Base-by-base conservation (phyloP, 2,329 filamentous ascomycete genomes). In the Lasiodiplodia citricola region DNA sequence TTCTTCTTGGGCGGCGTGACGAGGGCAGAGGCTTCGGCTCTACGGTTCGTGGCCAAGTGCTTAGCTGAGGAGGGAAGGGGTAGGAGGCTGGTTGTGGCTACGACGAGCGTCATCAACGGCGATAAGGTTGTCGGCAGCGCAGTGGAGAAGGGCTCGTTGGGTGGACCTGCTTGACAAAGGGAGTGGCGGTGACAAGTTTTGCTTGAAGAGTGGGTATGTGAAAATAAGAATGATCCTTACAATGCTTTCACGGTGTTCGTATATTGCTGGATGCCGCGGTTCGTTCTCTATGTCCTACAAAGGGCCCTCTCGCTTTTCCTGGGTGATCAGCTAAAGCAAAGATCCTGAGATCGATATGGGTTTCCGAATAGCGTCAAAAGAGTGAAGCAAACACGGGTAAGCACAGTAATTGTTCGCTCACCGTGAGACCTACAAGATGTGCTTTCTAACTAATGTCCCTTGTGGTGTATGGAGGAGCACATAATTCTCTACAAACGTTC, bases 1-100 rank as follows among this genome's bases (percentile, higher is more conserved):
- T 97, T 98, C 73, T 98, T 98, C 80, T 83, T 99, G 21, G 96
- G 96, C n/a, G 96, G 96, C 2, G 92, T 99, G 67, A 97, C 94
- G 0, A 97, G 96, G 77, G 95, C 96, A 0, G 96, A 99, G 81
- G 95, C 99, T 78, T 94, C 96, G 51, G 96, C 96, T 23, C 79
- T 99, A 77, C 87, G 96, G 67, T 98, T 97, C 77, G 91, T 99
- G 73, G 93, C 92, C 11, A 90, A 90, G 77, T 90, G 95, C 79
- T 70, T 85, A 69, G 79, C 72, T 90, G 96, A 88, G 87, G 92
- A 84, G 71, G 81, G 78, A 4, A 75, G 85, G 54, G 90, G 91
- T 72, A 89, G 93, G 72, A 80, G 92, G 76, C 91, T 99, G 73
- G 85, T 99, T 60, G 94, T 99, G 76, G 96, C 93, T 79, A 95